Evolutionary conservation across 495 filamentous ascomycete species (phyloP).

Genomic region (Oidiodendron maius): DNA sequence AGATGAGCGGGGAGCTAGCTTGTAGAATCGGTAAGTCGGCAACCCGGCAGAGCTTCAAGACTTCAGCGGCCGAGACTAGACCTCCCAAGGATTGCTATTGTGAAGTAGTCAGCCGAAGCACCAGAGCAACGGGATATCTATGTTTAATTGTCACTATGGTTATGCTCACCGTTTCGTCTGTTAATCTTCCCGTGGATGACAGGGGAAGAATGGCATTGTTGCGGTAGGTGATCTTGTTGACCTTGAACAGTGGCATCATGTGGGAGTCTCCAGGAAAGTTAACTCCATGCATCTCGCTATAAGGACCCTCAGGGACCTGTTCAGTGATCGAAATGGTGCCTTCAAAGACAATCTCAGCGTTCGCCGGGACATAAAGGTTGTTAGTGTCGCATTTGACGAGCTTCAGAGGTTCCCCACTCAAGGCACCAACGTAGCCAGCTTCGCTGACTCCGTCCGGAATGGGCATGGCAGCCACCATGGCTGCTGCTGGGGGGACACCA

Average conservation of each 20-base stretch:
- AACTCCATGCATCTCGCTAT: slow-evolving; percentile 34
- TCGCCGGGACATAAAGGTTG: slow-evolving; percentile 32
- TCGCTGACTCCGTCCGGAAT: slow-evolving; percentile 32
- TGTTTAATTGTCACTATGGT: too few species aligned
- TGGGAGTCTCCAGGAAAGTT: slow-evolving; percentile 29
- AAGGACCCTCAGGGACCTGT: slow-evolving; percentile 29
- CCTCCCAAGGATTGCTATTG: slow-evolving; percentile 14
- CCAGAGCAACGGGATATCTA: too few species aligned
- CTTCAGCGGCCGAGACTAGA: slow-evolving; percentile 32
- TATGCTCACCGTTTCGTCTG: slow-evolving; percentile 29
- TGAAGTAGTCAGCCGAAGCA: too few species aligned
- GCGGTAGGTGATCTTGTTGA: slow-evolving; percentile 37
- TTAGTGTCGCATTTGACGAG: slow-evolving; percentile 37
- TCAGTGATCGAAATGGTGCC: slow-evolving; percentile 32
- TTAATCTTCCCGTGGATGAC: slow-evolving; percentile 26
- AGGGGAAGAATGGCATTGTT: slow-evolving; percentile 34
- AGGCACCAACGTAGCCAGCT: slow-evolving; percentile 31
- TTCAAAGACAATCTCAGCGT: slow-evolving; percentile 35
- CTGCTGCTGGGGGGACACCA: slow-evolving; percentile 35
- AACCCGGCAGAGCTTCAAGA: slow-evolving; percentile 32
- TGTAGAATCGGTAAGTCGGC: slow-evolving; percentile 30
- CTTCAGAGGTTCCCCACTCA: slow-evolving; percentile 31
- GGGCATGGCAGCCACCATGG: slow-evolving; percentile 35
- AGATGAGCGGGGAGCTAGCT: slow-evolving; percentile 33
- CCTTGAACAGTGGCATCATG: slow-evolving; percentile 26